Percentiles rank a stretch among this genome's conserved stretches.
Conservation (phyloP, 441 rosid species). For the Erysimum pusillum region DNA sequence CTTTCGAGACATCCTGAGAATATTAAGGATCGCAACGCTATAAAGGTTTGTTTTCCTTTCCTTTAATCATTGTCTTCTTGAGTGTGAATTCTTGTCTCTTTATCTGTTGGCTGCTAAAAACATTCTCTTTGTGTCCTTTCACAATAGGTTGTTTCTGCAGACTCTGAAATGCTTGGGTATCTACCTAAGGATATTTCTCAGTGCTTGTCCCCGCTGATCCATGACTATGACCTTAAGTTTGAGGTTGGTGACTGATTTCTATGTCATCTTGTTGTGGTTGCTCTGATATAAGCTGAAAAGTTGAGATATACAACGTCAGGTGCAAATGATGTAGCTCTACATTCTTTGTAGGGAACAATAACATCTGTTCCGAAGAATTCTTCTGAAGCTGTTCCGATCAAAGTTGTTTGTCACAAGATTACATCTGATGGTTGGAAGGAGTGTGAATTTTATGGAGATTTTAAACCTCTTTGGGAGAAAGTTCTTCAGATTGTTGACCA, state of each 20-base stretch:
- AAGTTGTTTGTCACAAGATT: conserved; percentile 56
- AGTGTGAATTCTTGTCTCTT: conserved; percentile 14
- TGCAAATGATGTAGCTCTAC: background rate
- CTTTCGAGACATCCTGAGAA: conserved; percentile 82
- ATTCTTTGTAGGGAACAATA: conserved; percentile 71
- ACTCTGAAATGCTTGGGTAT: conserved; percentile 76
- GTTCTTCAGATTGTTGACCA: conserved; percentile 65
- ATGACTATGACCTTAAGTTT: conserved; percentile 59
- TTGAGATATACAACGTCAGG: background rate
- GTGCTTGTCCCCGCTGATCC: conserved; percentile 74
- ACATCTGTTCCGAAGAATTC: conserved; percentile 63
- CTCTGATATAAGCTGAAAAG: conserved; percentile 12
- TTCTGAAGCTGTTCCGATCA: conserved; percentile 71
- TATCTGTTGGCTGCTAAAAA: conserved; percentile 7
- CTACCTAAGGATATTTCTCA: conserved; percentile 79
- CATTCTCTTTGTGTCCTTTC: background rate
- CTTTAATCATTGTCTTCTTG: conserved; percentile 28
- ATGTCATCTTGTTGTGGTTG: conserved; percentile 2
- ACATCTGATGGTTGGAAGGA: conserved; percentile 46
- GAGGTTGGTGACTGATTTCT: conserved; percentile 61
- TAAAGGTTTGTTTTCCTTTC: conserved; percentile 57
- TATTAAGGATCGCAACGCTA: conserved; percentile 75
- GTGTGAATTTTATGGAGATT: conserved; percentile 45
- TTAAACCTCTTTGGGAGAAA: conserved; percentile 64
- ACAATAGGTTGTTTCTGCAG: conserved; percentile 68